Percentiles rank a stretch among this genome's conserved stretches.
These are phyloP conservation scores for Globisporangium canariense DNA, from an alignment of 352 stramenopile genomes.

Conservation along the genomic window DNA sequence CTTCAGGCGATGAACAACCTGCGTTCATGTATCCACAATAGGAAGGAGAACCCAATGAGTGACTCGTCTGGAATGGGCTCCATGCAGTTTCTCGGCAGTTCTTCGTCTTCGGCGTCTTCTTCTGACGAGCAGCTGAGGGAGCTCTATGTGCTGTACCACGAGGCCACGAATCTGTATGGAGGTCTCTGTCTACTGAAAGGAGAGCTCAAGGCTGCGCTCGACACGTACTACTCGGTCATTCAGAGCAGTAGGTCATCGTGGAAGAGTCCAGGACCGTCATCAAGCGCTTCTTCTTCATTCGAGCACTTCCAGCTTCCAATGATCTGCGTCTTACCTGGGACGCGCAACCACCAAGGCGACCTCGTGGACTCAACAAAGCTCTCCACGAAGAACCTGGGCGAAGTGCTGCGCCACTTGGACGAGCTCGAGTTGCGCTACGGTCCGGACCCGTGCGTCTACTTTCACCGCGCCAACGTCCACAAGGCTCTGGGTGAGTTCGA, in stretches of 20 bases:
- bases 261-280: conserved; percentile 7
- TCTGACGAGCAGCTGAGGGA: conserved; percentile 12
- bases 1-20: conserved; percentile 41
- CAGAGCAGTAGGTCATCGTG: conserved; percentile 8
- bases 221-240: conserved; percentile 39
- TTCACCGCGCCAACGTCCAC: conserved; percentile 50
- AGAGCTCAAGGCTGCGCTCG: conserved; percentile 43
- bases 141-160: conserved; percentile 32
- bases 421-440: conserved; percentile 59
- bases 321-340: conserved; percentile 42
- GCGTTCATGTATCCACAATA: conserved; percentile 19
- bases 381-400: conserved; percentile 36
- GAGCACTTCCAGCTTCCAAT: conserved; percentile 32
- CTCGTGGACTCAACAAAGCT: conserved; percentile 46
- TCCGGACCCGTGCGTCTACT: conserved; percentile 52
- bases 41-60: background rate
- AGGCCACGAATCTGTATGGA: conserved; percentile 42
- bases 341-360: conserved; percentile 32
- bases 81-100: background rate
- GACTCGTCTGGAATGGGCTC: background rate
- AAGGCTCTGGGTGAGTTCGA: conserved; percentile 42
- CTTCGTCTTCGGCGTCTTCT: background rate
- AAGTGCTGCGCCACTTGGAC: conserved; percentile 45
- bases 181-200: conserved; percentile 50
- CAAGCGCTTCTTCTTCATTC: background rate